Conservation (phyloP, 139 green algal genomes). For the Tetraselmis striata region DNA sequence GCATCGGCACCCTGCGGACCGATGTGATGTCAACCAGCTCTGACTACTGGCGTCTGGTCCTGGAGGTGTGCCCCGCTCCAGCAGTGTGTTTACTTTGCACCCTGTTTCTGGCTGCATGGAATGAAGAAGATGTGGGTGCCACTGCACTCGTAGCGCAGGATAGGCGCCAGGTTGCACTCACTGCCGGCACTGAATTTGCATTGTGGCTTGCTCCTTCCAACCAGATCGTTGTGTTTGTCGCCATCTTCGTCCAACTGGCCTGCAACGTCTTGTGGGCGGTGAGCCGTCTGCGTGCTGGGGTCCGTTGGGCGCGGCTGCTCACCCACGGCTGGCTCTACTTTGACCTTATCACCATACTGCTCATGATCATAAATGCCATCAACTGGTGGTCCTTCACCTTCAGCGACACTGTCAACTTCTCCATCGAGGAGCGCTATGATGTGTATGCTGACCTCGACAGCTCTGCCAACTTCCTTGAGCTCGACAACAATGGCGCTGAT, state of each 20-base stretch:
- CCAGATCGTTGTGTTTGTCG: conserved; percentile 52
- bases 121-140: too few species aligned
- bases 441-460: conserved; percentile 57
- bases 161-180: too few species aligned
- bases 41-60: conserved; percentile 46
- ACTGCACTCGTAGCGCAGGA: too few species aligned
- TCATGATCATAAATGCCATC: conserved; percentile 49
- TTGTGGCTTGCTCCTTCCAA: too few species aligned
- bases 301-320: conserved; percentile 34
- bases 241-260: conserved; percentile 29
- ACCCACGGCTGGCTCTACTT: conserved; percentile 57
- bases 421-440: conserved; percentile 53
- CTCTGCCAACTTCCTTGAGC: conserved; percentile 54
- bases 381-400: conserved; percentile 63
- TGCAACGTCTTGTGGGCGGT: conserved; percentile 5
- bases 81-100: too few species aligned
- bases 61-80: too few species aligned
- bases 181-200: too few species aligned
- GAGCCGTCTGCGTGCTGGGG: background rate
- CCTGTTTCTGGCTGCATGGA: too few species aligned
- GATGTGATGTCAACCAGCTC: conserved; percentile 51
- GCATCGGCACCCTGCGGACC: conserved; percentile 58
- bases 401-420: conserved; percentile 39
- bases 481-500: conserved; percentile 20
- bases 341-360: conserved; percentile 55